Evolutionary conservation across 1,139 yeast genomes (phyloP).

Genomic region (Blastobotrys petasosporus): DNA sequence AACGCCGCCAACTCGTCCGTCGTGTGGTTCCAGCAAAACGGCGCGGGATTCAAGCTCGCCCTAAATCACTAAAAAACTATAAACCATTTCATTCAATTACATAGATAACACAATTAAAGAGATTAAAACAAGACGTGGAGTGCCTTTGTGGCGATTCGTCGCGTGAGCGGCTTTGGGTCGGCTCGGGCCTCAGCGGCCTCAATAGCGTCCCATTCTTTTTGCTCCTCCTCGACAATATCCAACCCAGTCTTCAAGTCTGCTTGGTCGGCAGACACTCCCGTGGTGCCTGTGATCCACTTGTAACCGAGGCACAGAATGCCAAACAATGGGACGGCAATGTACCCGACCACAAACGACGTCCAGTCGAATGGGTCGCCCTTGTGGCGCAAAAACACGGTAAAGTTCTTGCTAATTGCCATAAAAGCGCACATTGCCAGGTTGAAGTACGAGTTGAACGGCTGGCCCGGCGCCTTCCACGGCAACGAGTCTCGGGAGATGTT

Average conservation of each 20-base stretch:
- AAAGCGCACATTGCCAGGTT: conserved; percentile 52
- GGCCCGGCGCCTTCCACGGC: conserved; percentile 47
- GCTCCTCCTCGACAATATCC: conserved; percentile 1
- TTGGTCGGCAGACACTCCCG: background rate
- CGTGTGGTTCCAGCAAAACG: conserved; percentile 5
- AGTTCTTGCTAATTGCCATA: conserved; percentile 64
- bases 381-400: conserved; percentile 53
- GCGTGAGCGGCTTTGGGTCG: too few species aligned
- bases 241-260: conserved; percentile 9
- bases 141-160: background rate
- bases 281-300: conserved; percentile 39
- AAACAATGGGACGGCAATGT: conserved; percentile 69
- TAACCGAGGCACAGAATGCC: conserved; percentile 51
- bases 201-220: background rate
- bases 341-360: conserved; percentile 66
- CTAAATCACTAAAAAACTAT: conserved; percentile 1
- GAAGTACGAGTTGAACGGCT: conserved; percentile 48
- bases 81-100: conserved; percentile 1
- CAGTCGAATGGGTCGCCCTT: conserved; percentile 44
- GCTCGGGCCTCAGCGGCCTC: background rate
- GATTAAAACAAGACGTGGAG: background rate
- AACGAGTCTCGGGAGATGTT: conserved; percentile 45
- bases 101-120: conserved; percentile 3
- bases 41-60: conserved; percentile 2
- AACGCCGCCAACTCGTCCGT: background rate